A percentile compares a stretch with the other conserved stretches of the same genome.
These are phyloP conservation scores for Beauveria caledonica DNA, from an alignment of 2,329 filamentous ascomycete genomes.

Conservation along the genomic window DNA sequence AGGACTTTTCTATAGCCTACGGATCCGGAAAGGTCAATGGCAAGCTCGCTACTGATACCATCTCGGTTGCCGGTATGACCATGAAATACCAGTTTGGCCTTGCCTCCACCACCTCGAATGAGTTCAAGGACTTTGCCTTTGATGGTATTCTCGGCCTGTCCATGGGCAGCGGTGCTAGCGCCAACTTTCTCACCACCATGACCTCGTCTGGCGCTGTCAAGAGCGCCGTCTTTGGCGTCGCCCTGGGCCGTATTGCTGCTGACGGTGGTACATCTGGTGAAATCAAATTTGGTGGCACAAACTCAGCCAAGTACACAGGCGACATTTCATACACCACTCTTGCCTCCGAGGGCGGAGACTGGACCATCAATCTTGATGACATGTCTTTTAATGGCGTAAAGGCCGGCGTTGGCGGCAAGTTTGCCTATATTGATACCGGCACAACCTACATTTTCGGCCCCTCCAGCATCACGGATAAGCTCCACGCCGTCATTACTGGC, in stretches of 20 bases:
- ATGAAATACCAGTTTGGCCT: constrained; percentile 63
- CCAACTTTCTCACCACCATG: constrained; percentile 61
- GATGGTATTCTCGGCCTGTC: constrained; percentile 81
- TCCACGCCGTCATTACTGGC: constrained; percentile 62
- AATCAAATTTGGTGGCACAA: constrained; percentile 65
- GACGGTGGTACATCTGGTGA: constrained; percentile 66
- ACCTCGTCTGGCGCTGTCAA: constrained; percentile 45
- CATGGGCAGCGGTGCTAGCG: constrained; percentile 48
- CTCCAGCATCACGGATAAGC: constrained; percentile 50
- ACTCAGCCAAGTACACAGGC: constrained; percentile 59
- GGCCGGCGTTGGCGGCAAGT: constrained; percentile 43
- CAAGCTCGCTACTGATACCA: constrained; percentile 53
- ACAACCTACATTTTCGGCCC: constrained; percentile 75
- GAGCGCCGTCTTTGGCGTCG: constrained; percentile 62
- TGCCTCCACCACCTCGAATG: constrained; percentile 59
- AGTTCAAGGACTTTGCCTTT: constrained; percentile 73
- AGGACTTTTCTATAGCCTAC: constrained; percentile 61
- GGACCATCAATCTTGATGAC: constrained; percentile 65
- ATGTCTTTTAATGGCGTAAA: constrained; percentile 52
- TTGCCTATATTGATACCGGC: constrained; percentile 75
- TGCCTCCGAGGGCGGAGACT: constrained; percentile 46
- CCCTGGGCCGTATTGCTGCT: constrained; percentile 56
- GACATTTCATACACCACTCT: constrained; percentile 58
- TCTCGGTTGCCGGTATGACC: constrained; percentile 58
- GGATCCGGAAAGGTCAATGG: constrained; percentile 70